These are phyloP conservation scores for Thermomucor indicae-seudaticae DNA, from an alignment of 371 early-diverging fungal species.

Conservation along the genomic window DNA sequence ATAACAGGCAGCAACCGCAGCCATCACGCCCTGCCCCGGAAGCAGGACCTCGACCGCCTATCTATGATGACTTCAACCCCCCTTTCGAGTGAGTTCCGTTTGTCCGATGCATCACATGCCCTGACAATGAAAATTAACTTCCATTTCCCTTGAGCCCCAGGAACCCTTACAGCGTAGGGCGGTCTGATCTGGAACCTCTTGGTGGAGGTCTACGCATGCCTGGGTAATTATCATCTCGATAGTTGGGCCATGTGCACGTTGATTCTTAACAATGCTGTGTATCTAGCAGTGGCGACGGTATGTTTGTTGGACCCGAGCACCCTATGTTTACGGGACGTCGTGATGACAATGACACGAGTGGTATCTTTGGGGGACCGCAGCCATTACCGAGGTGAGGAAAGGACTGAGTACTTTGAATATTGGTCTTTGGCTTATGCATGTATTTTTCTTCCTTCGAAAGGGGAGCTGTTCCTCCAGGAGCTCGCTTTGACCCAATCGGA, in stretches of 20 bases:
- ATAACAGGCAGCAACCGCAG: slow-evolving; percentile 1
- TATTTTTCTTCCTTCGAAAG: slow-evolving; percentile 13
- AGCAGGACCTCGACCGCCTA: slow-evolving; percentile 12
- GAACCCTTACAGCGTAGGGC: slow-evolving; percentile 57
- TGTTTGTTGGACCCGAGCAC: slow-evolving; percentile 88
- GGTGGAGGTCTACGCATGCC: slow-evolving; percentile 47
- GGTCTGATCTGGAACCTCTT: slow-evolving; percentile 51
- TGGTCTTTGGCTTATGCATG: too few species aligned
- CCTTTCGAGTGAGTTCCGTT: slow-evolving; percentile 14
- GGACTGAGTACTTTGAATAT: too few species aligned
- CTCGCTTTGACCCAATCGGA: slow-evolving; percentile 90
- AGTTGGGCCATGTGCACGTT: background rate
- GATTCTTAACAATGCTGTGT: background rate
- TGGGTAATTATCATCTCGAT: slow-evolving; percentile 25
- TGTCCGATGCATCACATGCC: background rate
- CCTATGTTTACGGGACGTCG: slow-evolving; percentile 73
- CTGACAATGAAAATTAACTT: too few species aligned
- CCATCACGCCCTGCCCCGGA: slow-evolving; percentile 1
- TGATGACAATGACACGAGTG: slow-evolving; percentile 26
- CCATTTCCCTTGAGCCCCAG: too few species aligned
- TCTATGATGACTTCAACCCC: slow-evolving; percentile 29
- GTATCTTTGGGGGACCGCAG: slow-evolving; percentile 49
- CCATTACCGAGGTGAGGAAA: slow-evolving; percentile 51
- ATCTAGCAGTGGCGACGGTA: slow-evolving; percentile 62
- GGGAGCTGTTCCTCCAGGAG: slow-evolving; percentile 90